Evolutionary conservation across 164 flowering plant genomes (phyloP).

Genomic region (Aristolochia californica): DNA sequence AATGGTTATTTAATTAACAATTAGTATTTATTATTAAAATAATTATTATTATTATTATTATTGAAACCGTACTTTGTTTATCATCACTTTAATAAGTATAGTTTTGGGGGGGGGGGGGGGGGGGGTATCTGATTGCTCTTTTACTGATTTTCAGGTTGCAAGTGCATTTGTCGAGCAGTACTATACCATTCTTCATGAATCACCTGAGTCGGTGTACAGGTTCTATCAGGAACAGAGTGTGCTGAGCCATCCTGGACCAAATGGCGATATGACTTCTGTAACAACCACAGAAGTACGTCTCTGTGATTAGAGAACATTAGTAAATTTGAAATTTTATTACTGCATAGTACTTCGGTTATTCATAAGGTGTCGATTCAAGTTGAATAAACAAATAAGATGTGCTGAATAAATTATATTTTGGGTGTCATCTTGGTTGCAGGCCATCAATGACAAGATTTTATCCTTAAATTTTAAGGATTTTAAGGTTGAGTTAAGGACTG

Average conservation of each 20-base stretch:
- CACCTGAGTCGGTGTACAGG: conserved; percentile 54
- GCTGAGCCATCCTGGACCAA: conserved; percentile 51
- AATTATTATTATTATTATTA: too few relatives aligned
- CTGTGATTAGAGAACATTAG: too few relatives aligned
- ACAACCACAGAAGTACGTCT: conserved; percentile 61
- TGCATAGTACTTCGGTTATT: neutral
- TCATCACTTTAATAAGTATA: too few relatives aligned
- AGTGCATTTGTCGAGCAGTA: conserved; percentile 83
- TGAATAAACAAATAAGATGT: too few relatives aligned
- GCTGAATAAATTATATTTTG: too few relatives aligned
- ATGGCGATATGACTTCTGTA: conserved; percentile 53
- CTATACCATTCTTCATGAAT: conserved; percentile 58
- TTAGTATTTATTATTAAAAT: too few relatives aligned
- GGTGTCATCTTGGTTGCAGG: conserved; percentile 8
- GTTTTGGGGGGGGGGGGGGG: neutral
- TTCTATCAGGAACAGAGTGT: conserved; percentile 69
- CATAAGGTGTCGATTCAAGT: neutral
- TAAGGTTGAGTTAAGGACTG: conserved; percentile 47
- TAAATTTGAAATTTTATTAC: neutral
- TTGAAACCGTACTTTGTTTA: neutral
- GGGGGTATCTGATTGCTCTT: neutral
- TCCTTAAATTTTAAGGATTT: conserved; percentile 11
- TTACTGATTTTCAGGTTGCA: conserved; percentile 23
- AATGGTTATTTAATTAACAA: too few relatives aligned
- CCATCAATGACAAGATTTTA: conserved; percentile 20